Evolutionary conservation across 176 grass and related monocot genomes (phyloP).

Genomic region (Raddia distichophylla): DNA sequence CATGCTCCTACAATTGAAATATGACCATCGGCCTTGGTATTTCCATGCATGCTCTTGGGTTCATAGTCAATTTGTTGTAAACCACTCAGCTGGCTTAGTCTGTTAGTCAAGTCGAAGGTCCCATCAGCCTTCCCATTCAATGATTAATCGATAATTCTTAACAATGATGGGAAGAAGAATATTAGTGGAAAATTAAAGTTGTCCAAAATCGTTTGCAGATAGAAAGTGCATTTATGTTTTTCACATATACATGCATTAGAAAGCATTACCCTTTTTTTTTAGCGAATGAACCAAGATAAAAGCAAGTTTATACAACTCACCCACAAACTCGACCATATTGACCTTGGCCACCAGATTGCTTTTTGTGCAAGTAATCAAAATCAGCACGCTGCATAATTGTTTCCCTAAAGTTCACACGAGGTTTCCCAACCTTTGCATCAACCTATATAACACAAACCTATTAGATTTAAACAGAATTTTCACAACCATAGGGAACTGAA

Average conservation of each 20-base stretch:
- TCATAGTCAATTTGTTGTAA: neutral
- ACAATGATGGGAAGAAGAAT: neutral
- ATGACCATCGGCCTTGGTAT: too few relatives aligned
- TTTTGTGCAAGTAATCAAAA: constrained; percentile 99
- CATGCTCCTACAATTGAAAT: too few relatives aligned
- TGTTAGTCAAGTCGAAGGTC: neutral
- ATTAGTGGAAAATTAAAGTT: neutral
- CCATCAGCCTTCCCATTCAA: neutral
- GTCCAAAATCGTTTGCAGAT: neutral
- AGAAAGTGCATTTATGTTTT: neutral
- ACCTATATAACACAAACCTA: constrained; percentile 44
- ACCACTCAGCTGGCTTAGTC: neutral
- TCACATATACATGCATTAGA: constrained; percentile 8
- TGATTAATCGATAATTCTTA: neutral
- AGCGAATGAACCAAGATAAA: constrained; percentile 6
- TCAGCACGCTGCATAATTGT: constrained; percentile 84
- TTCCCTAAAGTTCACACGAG: constrained; percentile 95
- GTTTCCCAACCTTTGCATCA: constrained; percentile 84
- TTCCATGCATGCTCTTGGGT: too few relatives aligned
- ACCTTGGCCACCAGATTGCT: constrained; percentile 96
- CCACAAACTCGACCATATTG: constrained; percentile 97
- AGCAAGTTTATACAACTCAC: constrained; percentile 48
- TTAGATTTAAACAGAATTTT: constrained; percentile 23
- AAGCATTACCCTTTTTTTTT: neutral
- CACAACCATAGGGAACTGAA: constrained; percentile 4